Evolutionary conservation across 441 rosid species (phyloP).

Genomic region (Daphne laureola): DNA sequence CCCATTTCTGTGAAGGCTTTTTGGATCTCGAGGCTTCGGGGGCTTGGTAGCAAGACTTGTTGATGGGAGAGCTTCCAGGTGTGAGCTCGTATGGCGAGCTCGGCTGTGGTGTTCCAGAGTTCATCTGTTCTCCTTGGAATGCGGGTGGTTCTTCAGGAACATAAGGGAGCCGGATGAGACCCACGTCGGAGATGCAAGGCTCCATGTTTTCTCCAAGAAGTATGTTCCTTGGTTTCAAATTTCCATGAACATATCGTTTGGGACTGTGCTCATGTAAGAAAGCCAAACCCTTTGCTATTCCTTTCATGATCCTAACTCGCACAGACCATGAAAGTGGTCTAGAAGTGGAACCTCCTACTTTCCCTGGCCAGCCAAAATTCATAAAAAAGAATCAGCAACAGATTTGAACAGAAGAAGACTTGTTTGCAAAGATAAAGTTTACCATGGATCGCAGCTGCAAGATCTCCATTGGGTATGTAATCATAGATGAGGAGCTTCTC

Average conservation of each 20-base stretch:
- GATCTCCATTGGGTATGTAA: slow-evolving; percentile 46
- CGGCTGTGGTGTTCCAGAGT: slow-evolving; percentile 21
- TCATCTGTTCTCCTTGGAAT: slow-evolving; percentile 28
- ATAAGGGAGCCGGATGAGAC: slow-evolving; percentile 36
- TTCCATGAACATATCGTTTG: slow-evolving; percentile 53
- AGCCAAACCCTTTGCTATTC: slow-evolving; percentile 45
- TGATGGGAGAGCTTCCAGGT: slow-evolving; percentile 18
- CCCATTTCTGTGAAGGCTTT: slow-evolving; percentile 71
- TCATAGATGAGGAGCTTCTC: slow-evolving; percentile 64
- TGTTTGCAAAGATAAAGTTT: slow-evolving; percentile 1
- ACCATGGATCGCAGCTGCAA: slow-evolving; percentile 55
- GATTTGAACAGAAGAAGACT: background rate
- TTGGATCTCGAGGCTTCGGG: slow-evolving; percentile 40
- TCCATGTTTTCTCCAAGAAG: slow-evolving; percentile 48
- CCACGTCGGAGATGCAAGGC: slow-evolving; percentile 51
- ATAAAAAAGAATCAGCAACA: slow-evolving; percentile 9
- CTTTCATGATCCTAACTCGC: slow-evolving; percentile 40
- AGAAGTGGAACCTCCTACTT: slow-evolving; percentile 28
- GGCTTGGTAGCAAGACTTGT: slow-evolving; percentile 34
- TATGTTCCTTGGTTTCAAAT: slow-evolving; percentile 46
- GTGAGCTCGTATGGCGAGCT: slow-evolving; percentile 38
- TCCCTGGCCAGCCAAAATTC: slow-evolving; percentile 23
- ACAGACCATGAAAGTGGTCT: slow-evolving; percentile 43
- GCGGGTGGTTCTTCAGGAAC: slow-evolving; percentile 23
- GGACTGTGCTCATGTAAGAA: slow-evolving; percentile 47